These are phyloP conservation scores for Pestalotiopsis sp. DNA, from an alignment of 2,329 filamentous ascomycete species.

Conservation along the genomic window DNA sequence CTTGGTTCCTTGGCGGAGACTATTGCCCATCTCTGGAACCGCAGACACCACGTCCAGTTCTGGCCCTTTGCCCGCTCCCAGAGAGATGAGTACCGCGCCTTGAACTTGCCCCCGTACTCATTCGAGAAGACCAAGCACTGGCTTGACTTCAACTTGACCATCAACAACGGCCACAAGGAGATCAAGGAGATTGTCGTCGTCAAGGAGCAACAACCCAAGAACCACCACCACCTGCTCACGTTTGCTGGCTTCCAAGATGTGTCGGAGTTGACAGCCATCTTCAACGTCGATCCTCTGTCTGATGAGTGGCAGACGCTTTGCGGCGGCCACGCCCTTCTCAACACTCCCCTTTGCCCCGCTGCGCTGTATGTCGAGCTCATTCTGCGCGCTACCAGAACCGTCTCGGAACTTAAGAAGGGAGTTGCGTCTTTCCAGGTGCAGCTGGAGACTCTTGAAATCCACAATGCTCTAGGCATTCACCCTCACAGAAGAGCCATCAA, in stretches of 20 bases:
- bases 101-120: conserved; percentile 30
- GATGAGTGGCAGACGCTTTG: conserved; percentile 36
- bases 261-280: neutral
- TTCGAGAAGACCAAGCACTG: conserved; percentile 39
- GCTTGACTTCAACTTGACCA: conserved; percentile 31
- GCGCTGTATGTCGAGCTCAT: neutral
- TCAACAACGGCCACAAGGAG: conserved; percentile 15
- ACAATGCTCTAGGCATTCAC: neutral
- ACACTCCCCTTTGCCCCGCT: neutral
- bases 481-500: neutral
- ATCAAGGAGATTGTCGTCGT: neutral
- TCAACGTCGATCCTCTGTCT: conserved; percentile 38
- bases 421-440: neutral
- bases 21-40: conserved; percentile 14
- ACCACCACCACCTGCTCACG: conserved; percentile 4
- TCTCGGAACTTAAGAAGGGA: neutral
- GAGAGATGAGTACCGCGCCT: conserved; percentile 3
- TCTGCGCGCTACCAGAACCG: neutral
- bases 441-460: neutral
- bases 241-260: conserved; percentile 11
- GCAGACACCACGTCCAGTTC: conserved; percentile 4
- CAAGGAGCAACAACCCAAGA: neutral
- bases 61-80: conserved; percentile 15
- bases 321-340: conserved; percentile 37
- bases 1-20: conserved; percentile 3